Evolutionary conservation across 129 eudicot species (phyloP), one percentile per base, ranked within the genome.

Genomic region (Rutidosis leptorrhynchoides): DNA sequence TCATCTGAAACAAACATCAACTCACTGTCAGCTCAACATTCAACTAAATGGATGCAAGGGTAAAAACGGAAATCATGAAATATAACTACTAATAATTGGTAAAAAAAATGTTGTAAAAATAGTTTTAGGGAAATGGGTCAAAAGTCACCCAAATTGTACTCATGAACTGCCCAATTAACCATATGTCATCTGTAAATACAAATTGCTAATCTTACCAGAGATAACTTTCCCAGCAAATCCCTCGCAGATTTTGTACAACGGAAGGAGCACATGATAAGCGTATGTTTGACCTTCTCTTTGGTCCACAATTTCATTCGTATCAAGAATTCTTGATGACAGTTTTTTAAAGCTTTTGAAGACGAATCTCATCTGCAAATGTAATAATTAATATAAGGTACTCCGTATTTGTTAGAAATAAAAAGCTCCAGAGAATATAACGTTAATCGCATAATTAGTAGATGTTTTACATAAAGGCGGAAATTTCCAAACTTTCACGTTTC

Each of bases 221-320:
- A 91, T 64, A 46, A 85, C 86, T 67, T 71, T 85, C 29, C 98
- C 98, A 21, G 98, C 80, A 68, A 63, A 82, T 37, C 96, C 98
- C 76, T 88, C 96, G 5, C 81, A 85, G 65, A 88, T 84, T 71
- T 87, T 85, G 87, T 92, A 88, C 62, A 88, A 58, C 16, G 98
- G 96, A 49, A 83, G 58, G 53, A 92, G 82, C 68, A 92, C 64
- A 49, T 74, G 96, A 76, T 77, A 68, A 23, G 87, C 90, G 71
- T 67, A 77, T 68, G 65, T 77, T 26, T 79, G 81, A 62, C 27
- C 49, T 12, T 79, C 89, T 29, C 77, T 84, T 43, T 72, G 69
- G 42, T 58, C 72, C 30, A 45, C 23, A 3, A 74, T 33, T 51
- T 56, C 64, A 24, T 40, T 30, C 7, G 15, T 19, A 28, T 81